Percentiles rank a stretch among this genome's conserved stretches.
phyloP scores from a whole-genome alignment of 1,284 basidiomycete species.

The Entoloma clypeatum region DNA sequence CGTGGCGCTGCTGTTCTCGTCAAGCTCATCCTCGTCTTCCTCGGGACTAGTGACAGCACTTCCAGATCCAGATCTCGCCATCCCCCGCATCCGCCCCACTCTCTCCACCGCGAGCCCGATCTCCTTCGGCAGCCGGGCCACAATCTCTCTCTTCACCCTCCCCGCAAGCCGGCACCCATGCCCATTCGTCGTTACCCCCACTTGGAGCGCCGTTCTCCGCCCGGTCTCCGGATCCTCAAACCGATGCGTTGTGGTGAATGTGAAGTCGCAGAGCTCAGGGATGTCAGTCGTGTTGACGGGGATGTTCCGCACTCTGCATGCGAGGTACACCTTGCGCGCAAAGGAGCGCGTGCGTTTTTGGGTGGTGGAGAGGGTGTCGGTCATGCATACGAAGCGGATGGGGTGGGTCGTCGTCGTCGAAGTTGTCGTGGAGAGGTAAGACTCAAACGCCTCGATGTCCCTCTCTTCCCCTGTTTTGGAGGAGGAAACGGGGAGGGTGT shows the following conservation, averaged over 20 bases:
- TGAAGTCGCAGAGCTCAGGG: slow-evolving; percentile 85
- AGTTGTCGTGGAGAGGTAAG: slow-evolving; percentile 44
- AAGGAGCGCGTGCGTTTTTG: slow-evolving; percentile 45
- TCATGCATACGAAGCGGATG: slow-evolving; percentile 67
- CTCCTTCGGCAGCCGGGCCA: slow-evolving; percentile 69
- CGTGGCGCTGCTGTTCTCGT: slow-evolving; percentile 52
- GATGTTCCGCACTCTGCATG: slow-evolving; percentile 59
- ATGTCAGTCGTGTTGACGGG: slow-evolving; percentile 87
- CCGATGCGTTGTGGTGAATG: slow-evolving; percentile 85
- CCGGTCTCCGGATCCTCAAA: slow-evolving; percentile 54
- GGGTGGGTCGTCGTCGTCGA: too few relatives aligned
- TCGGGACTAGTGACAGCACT: slow-evolving; percentile 24
- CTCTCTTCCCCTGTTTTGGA: slow-evolving; percentile 25
- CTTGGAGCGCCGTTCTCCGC: slow-evolving; percentile 63
- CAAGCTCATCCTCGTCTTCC: slow-evolving; percentile 44
- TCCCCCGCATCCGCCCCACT: slow-evolving; percentile 65
- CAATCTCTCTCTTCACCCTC: slow-evolving; percentile 80
- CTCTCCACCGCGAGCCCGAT: slow-evolving; percentile 78
- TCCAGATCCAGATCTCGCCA: slow-evolving; percentile 47
- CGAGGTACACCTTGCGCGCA: slow-evolving; percentile 49
- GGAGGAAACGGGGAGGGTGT: slow-evolving; percentile 40
- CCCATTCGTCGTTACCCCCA: slow-evolving; percentile 91
- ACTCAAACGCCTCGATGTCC: slow-evolving; percentile 42
- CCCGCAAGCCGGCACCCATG: slow-evolving; percentile 86
- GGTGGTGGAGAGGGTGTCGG: slow-evolving; percentile 61